A percentile compares a stretch with the other conserved stretches of the same genome.
phyloP scores from a whole-genome alignment of 2,329 filamentous ascomycete genomes.

The Trichophyton rubrum region DNA sequence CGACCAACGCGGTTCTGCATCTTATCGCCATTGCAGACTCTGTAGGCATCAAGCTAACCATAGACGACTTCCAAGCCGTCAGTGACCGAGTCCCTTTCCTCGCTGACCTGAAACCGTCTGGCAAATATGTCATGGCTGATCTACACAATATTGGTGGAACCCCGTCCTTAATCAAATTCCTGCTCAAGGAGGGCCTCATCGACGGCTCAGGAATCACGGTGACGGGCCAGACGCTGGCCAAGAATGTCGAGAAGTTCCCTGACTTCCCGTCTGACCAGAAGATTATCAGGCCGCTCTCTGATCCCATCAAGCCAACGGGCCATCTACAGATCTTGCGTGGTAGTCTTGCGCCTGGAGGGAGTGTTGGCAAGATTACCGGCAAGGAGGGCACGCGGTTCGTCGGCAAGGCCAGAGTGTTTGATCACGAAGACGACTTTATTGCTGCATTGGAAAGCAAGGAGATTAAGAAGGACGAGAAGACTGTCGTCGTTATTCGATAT shows the following conservation, averaged over 20 bases:
- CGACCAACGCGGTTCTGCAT: slow-evolving; percentile 76
- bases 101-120: slow-evolving; percentile 69
- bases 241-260: slow-evolving; percentile 47
- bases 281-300: slow-evolving; percentile 54
- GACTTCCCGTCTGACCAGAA: slow-evolving; percentile 57
- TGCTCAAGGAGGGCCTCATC: slow-evolving; percentile 46
- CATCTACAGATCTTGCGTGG: slow-evolving; percentile 63
- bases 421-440: slow-evolving; percentile 58
- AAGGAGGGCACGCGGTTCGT: slow-evolving; percentile 58
- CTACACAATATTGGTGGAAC: slow-evolving; percentile 46
- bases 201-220: slow-evolving; percentile 50
- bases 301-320: slow-evolving; percentile 58
- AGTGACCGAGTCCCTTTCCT: slow-evolving; percentile 69
- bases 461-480: slow-evolving; percentile 64
- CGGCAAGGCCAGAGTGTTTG: slow-evolving; percentile 58
- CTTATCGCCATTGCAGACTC: slow-evolving; percentile 73
- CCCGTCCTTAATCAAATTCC: slow-evolving; percentile 45
- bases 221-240: slow-evolving; percentile 46
- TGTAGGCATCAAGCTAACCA: slow-evolving; percentile 67
- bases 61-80: slow-evolving; percentile 76
- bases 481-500: slow-evolving; percentile 63
- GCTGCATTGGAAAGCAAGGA: slow-evolving; percentile 52
- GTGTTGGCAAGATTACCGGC: slow-evolving; percentile 64
- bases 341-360: slow-evolving; percentile 55
- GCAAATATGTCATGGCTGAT: slow-evolving; percentile 51